phyloP scores from a whole-genome alignment of 2,329 filamentous ascomycete genomes.

The Trichoderma asperellum region DNA sequence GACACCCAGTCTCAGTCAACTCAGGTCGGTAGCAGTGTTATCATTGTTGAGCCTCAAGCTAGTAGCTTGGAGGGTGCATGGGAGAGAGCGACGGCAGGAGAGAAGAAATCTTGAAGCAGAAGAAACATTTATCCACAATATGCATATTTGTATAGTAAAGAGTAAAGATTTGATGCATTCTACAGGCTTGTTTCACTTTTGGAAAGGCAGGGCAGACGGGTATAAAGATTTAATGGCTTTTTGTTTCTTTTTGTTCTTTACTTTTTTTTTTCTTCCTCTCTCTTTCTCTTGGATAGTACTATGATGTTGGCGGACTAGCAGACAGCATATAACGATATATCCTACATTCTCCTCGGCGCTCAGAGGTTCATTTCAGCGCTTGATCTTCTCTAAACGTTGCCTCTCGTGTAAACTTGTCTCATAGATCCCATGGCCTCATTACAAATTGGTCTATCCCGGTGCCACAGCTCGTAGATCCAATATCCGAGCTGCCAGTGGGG shows the following conservation, averaged over 20 bases:
- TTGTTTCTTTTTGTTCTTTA: not conserved
- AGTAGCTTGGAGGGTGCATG: constrained; percentile 69
- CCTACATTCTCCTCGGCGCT: not conserved
- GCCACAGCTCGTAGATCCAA: not conserved
- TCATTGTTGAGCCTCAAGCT: constrained; percentile 54
- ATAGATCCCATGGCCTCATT: not conserved
- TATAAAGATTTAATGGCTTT: constrained; percentile 20
- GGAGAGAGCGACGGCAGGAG: constrained; percentile 67
- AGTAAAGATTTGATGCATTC: constrained; percentile 21
- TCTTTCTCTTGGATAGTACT: not conserved
- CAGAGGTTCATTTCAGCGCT: not conserved
- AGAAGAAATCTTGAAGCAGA: constrained; percentile 32
- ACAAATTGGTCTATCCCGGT: not conserved
- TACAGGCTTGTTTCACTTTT: constrained; percentile 12
- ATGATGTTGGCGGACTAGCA: constrained; percentile 12
- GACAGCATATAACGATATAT: constrained; percentile 9
- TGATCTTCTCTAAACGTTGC: not conserved
- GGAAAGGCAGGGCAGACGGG: not conserved
- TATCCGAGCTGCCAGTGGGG: not conserved
- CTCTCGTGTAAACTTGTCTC: not conserved
- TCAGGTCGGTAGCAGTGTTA: constrained; percentile 53
- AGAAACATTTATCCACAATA: constrained; percentile 2
- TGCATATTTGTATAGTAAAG: constrained; percentile 22
- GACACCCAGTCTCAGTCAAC: constrained; percentile 32
- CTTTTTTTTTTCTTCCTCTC: not conserved